Evolutionary conservation across 2,329 filamentous ascomycete species (phyloP), one percentile per base, ranked within the genome.

Genomic region (Phyllosticta citribraziliensis): DNA sequence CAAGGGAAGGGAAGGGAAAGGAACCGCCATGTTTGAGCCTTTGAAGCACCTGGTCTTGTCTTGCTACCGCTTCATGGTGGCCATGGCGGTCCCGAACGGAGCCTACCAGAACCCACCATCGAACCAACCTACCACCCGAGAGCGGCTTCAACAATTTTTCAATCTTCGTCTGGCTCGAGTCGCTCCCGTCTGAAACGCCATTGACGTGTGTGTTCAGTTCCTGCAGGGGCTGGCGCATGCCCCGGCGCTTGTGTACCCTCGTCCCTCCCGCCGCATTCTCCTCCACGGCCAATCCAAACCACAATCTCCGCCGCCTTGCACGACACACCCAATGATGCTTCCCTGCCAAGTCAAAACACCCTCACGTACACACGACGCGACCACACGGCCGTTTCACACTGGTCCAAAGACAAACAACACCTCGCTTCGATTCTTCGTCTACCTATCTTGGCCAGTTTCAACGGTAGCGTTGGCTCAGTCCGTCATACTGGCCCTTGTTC

Each of bases 401-500:
- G 40, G 4, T n/a, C 40, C 14, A 47, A 8, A 47, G 12, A 47
- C 14, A 47, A 47, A 47, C 40, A 47, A 5, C 40, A 14, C 35
- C 35, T 40, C 35, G 5, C 35, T 5, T 40, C 5, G 2, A 14
- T n/a, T n/a, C 17, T 19, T 47, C n/a, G 14, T 47, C n/a, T 6
- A n/a, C n/a, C 35, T n/a, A 47, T 47, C 40, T 47, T 47, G 40
- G 40, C 40, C 40, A n/a, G 40, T n/a, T n/a, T 47, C 40, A 47
- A 47, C 40, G 40, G 40, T n/a, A n/a, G 14, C 40, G 17, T 47
- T 47, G 40, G 4, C 62, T 66, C 63, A 82, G 64, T 5, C 77
- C 76, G 62, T 75, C 69, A 55, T 78, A 78, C 54, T 76, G 64
- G 10, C 69, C 72, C 69, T 74, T 68, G 56, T 76, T 79, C 3